A percentile compares a stretch with the other conserved stretches of the same genome.
These are phyloP conservation scores for Cavenderia fasciculata DNA, from an alignment of 78 protist species.

Conservation along the genomic window DNA sequence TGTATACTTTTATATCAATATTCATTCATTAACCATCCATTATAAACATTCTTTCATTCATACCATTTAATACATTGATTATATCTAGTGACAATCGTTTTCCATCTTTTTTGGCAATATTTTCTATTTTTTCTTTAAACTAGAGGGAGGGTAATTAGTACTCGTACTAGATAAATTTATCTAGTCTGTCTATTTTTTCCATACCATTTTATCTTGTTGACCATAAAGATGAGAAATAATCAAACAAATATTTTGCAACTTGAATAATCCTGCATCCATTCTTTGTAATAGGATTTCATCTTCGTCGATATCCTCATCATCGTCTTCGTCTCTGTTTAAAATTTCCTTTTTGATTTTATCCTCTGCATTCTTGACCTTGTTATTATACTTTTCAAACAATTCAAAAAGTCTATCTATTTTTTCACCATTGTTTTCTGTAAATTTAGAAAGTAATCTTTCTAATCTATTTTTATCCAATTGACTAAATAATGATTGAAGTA, in stretches of 20 bases:
- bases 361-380: conserved; percentile 11
- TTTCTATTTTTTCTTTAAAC: neutral
- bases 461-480: conserved; percentile 1
- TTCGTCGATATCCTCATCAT: conserved; percentile 57
- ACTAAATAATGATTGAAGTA: conserved; percentile 29
- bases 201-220: neutral
- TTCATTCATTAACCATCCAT: neutral
- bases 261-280: conserved; percentile 79
- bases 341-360: conserved; percentile 4
- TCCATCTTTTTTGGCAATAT: neutral
- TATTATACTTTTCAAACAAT: conserved; percentile 41
- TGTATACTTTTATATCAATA: neutral
- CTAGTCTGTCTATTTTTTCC: neutral
- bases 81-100: neutral
- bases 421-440: conserved; percentile 66
- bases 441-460: conserved; percentile 38
- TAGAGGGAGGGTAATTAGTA: neutral
- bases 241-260: conserved; percentile 49
- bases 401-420: conserved; percentile 58
- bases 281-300: conserved; percentile 28
- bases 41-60: neutral
- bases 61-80: neutral
- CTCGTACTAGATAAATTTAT: neutral
- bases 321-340: neutral
- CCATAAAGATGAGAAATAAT: conserved; percentile 15